phyloP scores from a whole-genome alignment of 2,329 filamentous ascomycete genomes.

The Trichoderma sp. region DNA sequence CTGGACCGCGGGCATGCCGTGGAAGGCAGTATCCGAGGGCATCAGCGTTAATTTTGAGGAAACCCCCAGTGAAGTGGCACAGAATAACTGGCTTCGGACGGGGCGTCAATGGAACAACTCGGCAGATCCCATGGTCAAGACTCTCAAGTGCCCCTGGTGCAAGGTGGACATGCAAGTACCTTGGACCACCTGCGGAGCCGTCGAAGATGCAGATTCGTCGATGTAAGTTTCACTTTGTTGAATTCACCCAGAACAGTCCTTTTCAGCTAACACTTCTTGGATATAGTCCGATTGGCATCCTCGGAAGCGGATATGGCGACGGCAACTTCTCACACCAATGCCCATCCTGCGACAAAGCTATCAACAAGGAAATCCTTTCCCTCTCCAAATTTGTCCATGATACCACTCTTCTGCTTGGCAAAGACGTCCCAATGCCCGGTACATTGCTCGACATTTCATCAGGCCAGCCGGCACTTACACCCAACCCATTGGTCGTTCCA shows the following conservation, averaged over 20 bases:
- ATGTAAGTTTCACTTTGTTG: background rate
- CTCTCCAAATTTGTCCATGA: slow-evolving; percentile 55
- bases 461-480: slow-evolving; percentile 47
- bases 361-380: slow-evolving; percentile 58
- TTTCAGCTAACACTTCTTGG: background rate
- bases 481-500: slow-evolving; percentile 19
- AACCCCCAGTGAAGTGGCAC: slow-evolving; percentile 42
- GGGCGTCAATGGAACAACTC: slow-evolving; percentile 58
- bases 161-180: slow-evolving; percentile 40
- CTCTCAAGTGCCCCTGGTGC: slow-evolving; percentile 56
- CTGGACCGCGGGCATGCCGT: slow-evolving; percentile 66
- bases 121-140: slow-evolving; percentile 48
- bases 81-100: slow-evolving; percentile 48
- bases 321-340: slow-evolving; percentile 51
- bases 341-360: slow-evolving; percentile 43
- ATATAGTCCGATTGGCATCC: slow-evolving; percentile 9
- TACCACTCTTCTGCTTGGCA: slow-evolving; percentile 15
- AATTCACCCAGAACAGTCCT: background rate
- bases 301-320: slow-evolving; percentile 59
- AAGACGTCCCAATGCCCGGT: slow-evolving; percentile 58
- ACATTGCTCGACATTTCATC: slow-evolving; percentile 56
- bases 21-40: slow-evolving; percentile 54
- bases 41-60: slow-evolving; percentile 62
- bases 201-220: slow-evolving; percentile 25
- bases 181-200: slow-evolving; percentile 56